These are phyloP conservation scores for Conticribra guillardii DNA, from an alignment of 108 stramenopile genomes.

Conservation along the genomic window DNA sequence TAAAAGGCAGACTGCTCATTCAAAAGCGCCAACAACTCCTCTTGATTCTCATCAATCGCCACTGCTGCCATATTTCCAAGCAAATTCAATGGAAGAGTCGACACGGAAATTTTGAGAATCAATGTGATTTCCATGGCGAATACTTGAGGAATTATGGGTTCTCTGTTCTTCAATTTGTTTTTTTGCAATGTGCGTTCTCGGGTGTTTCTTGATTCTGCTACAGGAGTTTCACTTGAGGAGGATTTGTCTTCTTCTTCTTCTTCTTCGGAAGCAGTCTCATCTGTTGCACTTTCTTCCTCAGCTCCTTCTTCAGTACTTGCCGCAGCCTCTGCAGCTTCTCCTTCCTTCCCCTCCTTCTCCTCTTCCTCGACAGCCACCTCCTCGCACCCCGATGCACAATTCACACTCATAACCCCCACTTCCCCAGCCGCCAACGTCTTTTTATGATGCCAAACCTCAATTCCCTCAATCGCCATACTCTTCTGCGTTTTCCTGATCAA, in stretches of 20 bases:
- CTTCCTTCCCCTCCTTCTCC: not conserved
- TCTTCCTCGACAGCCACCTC: not conserved
- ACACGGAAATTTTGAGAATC: constrained; percentile 9
- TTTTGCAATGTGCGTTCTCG: not conserved
- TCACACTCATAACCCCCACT: not conserved
- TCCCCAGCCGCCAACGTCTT: not conserved
- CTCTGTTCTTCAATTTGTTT: constrained; percentile 11
- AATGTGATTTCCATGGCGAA: constrained; percentile 28
- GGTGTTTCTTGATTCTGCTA: not conserved
- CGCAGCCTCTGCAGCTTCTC: no score
- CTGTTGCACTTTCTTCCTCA: no score
- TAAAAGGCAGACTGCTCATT: constrained; percentile 25
- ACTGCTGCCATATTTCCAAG: constrained; percentile 32
- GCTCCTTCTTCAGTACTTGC: no score
- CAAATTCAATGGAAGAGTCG: constrained; percentile 17
- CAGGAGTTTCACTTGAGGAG: not conserved
- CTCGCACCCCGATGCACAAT: no score
- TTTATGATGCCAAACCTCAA: not conserved
- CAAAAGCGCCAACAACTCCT: constrained; percentile 16
- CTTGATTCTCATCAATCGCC: constrained; percentile 21
- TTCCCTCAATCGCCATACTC: not conserved
- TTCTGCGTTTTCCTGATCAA: not conserved
- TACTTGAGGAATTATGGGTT: constrained; percentile 7
- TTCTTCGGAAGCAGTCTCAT: no score
- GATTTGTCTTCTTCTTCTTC: no score